phyloP scores from a whole-genome alignment of 306 rosid genomes.

The Ormosia emarginata region DNA sequence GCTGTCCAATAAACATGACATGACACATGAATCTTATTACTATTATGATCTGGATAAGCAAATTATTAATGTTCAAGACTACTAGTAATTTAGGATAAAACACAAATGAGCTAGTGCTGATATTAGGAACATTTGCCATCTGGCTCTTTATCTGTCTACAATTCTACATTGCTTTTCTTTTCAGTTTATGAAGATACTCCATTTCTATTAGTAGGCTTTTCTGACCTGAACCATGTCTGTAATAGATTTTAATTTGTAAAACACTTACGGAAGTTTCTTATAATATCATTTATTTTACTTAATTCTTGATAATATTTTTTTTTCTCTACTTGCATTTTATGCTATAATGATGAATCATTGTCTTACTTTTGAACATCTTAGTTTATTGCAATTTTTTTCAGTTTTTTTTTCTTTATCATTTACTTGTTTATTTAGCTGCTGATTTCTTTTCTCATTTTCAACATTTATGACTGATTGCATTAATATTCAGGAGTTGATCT shows the following conservation, averaged over 20 bases:
- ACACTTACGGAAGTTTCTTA: not conserved
- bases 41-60: constrained; percentile 14
- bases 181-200: not conserved
- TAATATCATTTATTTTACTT: not conserved
- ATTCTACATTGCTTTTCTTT: not conserved
- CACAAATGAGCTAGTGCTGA: not conserved
- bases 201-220: not conserved
- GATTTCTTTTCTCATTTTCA: constrained; percentile 15
- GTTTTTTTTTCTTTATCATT: not conserved
- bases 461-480: constrained; percentile 23
- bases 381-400: not conserved
- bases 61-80: not conserved
- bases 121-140: constrained; percentile 8
- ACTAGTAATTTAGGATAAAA: not conserved
- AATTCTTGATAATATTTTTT: not conserved
- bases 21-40: not conserved
- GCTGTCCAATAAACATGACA: not conserved
- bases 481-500: constrained; percentile 72
- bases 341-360: not conserved
- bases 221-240: constrained; percentile 1
- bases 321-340: constrained; percentile 8
- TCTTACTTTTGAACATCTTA: constrained; percentile 10
- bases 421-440: constrained; percentile 1
- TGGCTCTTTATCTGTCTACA: not conserved
- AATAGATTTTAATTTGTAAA: not conserved